Evolutionary conservation across 2,329 filamentous ascomycete genomes (phyloP).

Genomic region (Hawksworthiomyces lignivorus): DNA sequence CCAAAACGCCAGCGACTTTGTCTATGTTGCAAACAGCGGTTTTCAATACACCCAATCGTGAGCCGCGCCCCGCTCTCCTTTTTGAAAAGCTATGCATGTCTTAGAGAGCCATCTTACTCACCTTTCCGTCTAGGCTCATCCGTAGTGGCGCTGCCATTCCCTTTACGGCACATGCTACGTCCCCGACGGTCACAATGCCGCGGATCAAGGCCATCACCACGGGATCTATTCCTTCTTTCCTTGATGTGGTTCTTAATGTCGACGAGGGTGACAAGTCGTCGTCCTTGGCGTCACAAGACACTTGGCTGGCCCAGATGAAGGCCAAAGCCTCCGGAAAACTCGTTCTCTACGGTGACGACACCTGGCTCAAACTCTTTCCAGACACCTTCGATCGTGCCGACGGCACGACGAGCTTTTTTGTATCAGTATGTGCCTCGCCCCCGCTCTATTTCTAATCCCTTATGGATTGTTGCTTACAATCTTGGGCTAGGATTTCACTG

Average conservation of each 20-base stretch:
- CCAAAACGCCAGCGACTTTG: constrained; percentile 98
- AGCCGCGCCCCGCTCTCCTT: too few relatives aligned
- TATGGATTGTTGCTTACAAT: too few relatives aligned
- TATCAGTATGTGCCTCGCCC: too few relatives aligned
- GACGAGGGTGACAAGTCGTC: constrained; percentile 90
- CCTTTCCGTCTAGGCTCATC: constrained; percentile 59
- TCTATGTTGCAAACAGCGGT: constrained; percentile 71
- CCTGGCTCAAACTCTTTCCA: constrained; percentile 95
- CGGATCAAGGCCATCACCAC: constrained; percentile 95
- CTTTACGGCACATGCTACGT: constrained; percentile 92
- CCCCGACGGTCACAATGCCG: constrained; percentile 97
- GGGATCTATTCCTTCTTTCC: constrained; percentile 94
- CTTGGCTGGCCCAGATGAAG: constrained; percentile 91
- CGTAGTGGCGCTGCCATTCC: constrained; percentile 75
- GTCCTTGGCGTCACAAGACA: constrained; percentile 80
- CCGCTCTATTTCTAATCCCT: too few relatives aligned
- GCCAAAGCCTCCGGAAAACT: constrained; percentile 64
- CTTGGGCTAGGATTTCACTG: constrained; percentile 98
- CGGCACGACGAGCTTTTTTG: constrained; percentile 96
- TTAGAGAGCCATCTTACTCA: too few relatives aligned
- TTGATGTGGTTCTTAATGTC: constrained; percentile 94
- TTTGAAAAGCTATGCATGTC: too few relatives aligned
- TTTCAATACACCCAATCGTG: constrained; percentile 87
- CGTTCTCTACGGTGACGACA: constrained; percentile 95
- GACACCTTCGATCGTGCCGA: constrained; percentile 78